Evolutionary conservation across 179 eudicot genomes (phyloP).

Genomic region (Carnegiea gigantea): DNA sequence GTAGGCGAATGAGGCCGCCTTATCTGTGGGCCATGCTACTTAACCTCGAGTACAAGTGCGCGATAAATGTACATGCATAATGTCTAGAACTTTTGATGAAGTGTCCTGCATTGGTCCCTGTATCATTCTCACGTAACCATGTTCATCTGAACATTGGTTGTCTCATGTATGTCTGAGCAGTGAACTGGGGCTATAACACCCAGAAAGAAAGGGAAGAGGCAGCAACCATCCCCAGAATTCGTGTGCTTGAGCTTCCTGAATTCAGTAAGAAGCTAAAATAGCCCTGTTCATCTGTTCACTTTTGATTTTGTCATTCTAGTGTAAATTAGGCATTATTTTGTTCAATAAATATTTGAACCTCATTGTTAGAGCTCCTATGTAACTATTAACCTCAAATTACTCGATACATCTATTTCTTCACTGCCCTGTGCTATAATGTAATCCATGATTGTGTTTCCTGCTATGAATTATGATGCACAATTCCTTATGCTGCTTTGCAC

Average conservation of each 20-base stretch:
- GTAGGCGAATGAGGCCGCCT: background rate
- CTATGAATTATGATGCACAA: background rate
- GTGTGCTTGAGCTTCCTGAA: slow-evolving; percentile 68
- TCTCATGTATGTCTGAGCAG: slow-evolving; percentile 37
- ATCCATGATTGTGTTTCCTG: background rate
- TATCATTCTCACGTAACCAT: background rate
- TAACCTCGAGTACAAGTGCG: no score
- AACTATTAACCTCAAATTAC: background rate
- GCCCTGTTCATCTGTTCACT: slow-evolving; percentile 12
- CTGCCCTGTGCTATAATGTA: no score
- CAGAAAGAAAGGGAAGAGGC: slow-evolving; percentile 84
- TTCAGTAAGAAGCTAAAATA: slow-evolving; percentile 85
- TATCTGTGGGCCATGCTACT: background rate
- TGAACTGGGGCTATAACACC: slow-evolving; percentile 96
- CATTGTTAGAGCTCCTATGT: background rate
- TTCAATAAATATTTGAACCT: background rate
- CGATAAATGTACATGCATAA: no score
- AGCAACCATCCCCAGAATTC: slow-evolving; percentile 69
- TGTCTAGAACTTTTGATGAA: no score
- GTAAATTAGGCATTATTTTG: background rate
- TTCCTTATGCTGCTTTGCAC: no score
- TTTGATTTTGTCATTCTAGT: slow-evolving; percentile 6
- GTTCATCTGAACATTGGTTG: background rate
- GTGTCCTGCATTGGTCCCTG: background rate
- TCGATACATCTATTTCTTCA: no score